Evolutionary conservation across 495 filamentous ascomycete genomes (phyloP).

Genomic region (Astrothelium macrocarpum): DNA sequence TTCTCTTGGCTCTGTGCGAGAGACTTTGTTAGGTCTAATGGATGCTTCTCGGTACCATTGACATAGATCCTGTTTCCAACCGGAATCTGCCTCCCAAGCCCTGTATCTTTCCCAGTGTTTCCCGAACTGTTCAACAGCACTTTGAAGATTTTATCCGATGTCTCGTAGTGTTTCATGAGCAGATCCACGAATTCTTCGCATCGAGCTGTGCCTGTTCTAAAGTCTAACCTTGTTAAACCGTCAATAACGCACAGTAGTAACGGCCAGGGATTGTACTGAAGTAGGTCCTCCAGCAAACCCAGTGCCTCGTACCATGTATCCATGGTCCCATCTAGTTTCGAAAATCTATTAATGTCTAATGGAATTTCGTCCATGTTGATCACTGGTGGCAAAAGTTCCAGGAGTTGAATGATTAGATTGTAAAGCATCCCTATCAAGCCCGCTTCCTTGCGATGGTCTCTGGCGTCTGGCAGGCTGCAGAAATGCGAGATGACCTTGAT

Average conservation of each 20-base stretch:
- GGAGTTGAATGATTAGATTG: not conserved
- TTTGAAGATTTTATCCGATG: not conserved
- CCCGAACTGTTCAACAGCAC: not conserved
- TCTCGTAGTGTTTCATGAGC: not conserved
- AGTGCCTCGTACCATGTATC: not conserved
- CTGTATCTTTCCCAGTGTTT: not conserved
- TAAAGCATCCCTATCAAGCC: not conserved
- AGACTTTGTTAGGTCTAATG: not conserved
- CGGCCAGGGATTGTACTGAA: not conserved
- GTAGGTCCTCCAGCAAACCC: not conserved
- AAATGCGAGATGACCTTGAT: not conserved
- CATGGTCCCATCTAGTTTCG: not conserved
- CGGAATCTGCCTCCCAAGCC: not conserved
- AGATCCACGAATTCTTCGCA: not conserved
- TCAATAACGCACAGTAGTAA: slow-evolving; percentile 1
- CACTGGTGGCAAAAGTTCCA: not conserved
- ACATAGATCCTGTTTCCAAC: not conserved
- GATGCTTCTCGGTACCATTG: not conserved
- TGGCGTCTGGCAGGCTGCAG: not conserved
- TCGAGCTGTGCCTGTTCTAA: not conserved
- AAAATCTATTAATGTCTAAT: not conserved
- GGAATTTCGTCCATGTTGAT: not conserved
- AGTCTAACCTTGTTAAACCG: not conserved
- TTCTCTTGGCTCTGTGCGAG: not conserved
- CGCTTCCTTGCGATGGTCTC: not conserved